Evolutionary conservation across 306 rosid species (phyloP), one percentile per base, ranked within the genome.

Genomic region (Prunus armeniaca): DNA sequence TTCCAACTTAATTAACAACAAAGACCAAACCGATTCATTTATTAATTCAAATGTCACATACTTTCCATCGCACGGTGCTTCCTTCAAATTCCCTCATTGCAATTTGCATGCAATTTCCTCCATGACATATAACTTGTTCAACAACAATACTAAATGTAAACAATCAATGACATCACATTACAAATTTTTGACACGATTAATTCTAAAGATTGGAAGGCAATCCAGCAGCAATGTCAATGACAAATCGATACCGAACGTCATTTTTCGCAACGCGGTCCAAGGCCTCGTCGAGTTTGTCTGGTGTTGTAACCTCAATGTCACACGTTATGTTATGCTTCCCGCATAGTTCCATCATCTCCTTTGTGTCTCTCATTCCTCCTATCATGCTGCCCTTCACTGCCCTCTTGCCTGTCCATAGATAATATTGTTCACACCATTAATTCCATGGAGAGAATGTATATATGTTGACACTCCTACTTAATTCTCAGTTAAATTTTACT

Each of bases 371-470:
- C 14, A 89, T 89, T 75, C 92, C 89, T 64, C 97, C 97, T 2
- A 91, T 91, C n/a, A 91, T 78, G 9, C 92, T 89, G 25, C 97
- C 97, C 80, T 88, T 91, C 75, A 89, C 88, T 0, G 92, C 67
- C 69, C 91, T 86, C 50, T 91, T 91, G 0, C 93, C 96, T 88
- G 82, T 20, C 9, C 6, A 7, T 25, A 8, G 12, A 5, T 60
- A 38, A 38, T 38, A 38, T 38, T 38, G 43, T 38, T 38, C 43
- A 38, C 43, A 6, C 9, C 32, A 60, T 13, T 24, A 13, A 56
- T 56, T 22, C 10, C 27, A 20, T 1, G 0, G 9, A 38, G 43
- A 38, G 43, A 38, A 6, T 38, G 9, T 6, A 6, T 38, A 38
- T 6, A 38, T 34, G 41, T 5, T 34, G 8, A 0, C 7, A 38